Percentiles rank a stretch among this genome's conserved stretches.
These are phyloP conservation scores for Sherardia arvensis DNA, from an alignment of 257 asterid genomes.

Conservation along the genomic window DNA sequence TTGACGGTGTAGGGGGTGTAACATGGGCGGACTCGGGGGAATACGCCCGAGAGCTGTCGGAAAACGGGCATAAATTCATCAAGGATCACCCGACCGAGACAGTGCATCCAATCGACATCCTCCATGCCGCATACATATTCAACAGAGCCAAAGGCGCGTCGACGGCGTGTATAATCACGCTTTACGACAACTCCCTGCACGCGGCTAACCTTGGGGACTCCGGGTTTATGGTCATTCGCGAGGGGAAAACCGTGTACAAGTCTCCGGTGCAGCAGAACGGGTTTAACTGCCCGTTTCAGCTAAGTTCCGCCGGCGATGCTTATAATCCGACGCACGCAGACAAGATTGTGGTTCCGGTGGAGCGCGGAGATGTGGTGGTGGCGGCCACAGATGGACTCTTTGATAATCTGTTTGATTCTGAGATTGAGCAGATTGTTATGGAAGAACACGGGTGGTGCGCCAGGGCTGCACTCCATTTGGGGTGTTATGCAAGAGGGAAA, in stretches of 20 bases:
- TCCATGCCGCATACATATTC: constrained; percentile 13
- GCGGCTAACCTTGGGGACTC: constrained; percentile 41
- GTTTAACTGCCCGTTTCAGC: constrained; percentile 32
- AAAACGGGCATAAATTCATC: not conserved
- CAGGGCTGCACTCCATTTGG: constrained; percentile 13
- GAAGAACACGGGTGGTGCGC: not conserved
- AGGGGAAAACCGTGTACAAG: constrained; percentile 11
- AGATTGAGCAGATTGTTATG: constrained; percentile 17
- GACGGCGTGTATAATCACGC: constrained; percentile 32
- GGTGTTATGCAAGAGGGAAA: not conserved
- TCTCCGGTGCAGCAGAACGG: constrained; percentile 19
- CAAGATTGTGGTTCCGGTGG: constrained; percentile 16
- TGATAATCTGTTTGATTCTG: constrained; percentile 24
- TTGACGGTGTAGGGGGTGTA: constrained; percentile 41
- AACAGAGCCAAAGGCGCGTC: constrained; percentile 16
- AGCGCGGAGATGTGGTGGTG: constrained; percentile 27
- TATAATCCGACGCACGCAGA: constrained; percentile 13
- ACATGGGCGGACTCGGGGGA: constrained; percentile 26
- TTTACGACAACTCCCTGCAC: constrained; percentile 9
- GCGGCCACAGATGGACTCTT: constrained; percentile 46
- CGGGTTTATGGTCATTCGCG: constrained; percentile 28
- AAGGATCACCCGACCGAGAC: not conserved
- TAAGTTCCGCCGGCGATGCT: not conserved
- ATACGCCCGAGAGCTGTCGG: constrained; percentile 28
- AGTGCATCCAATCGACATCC: constrained; percentile 13